These are phyloP conservation scores for Ceratobasidium sp. DNA, from an alignment of 1,284 basidiomycete species.

Conservation along the genomic window DNA sequence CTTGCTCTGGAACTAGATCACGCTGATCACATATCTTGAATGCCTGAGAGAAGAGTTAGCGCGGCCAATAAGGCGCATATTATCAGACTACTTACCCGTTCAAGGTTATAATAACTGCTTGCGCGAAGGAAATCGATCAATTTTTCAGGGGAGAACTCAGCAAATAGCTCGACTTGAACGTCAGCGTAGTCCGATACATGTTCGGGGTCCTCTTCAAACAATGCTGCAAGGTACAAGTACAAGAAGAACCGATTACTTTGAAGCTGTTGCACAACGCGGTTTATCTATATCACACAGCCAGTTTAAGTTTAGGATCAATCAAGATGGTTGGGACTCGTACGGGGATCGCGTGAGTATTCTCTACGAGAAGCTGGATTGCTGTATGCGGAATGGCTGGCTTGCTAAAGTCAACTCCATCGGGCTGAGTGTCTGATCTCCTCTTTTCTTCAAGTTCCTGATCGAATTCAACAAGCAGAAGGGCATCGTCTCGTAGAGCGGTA, in stretches of 20 bases:
- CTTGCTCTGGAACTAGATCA: slow-evolving; percentile 95
- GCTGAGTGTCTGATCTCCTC: slow-evolving; percentile 49
- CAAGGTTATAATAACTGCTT: slow-evolving; percentile 91
- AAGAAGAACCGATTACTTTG: slow-evolving; percentile 80
- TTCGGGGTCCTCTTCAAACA: slow-evolving; percentile 88
- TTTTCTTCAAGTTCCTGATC: slow-evolving; percentile 85
- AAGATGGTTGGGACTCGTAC: slow-evolving; percentile 52
- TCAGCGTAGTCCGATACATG: slow-evolving; percentile 84
- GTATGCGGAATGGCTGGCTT: slow-evolving; percentile 51
- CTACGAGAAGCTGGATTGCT: slow-evolving; percentile 88
- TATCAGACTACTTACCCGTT: slow-evolving; percentile 63
- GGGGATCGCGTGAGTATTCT: slow-evolving; percentile 95
- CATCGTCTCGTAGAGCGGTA: slow-evolving; percentile 93
- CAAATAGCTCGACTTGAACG: slow-evolving; percentile 88
- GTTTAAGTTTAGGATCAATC: background rate
- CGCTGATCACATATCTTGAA: slow-evolving; percentile 84
- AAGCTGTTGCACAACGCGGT: slow-evolving; percentile 88
- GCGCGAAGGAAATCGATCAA: slow-evolving; percentile 92
- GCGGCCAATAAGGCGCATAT: background rate
- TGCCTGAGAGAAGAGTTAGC: slow-evolving; percentile 62
- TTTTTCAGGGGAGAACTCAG: slow-evolving; percentile 80
- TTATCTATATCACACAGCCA: slow-evolving; percentile 61
- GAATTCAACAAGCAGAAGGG: slow-evolving; percentile 89
- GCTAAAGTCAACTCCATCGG: slow-evolving; percentile 31
- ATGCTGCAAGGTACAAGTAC: slow-evolving; percentile 91